These are phyloP conservation scores for Dryadomyces sulphureus DNA, from an alignment of 2,329 filamentous ascomycete species.

Conservation along the genomic window DNA sequence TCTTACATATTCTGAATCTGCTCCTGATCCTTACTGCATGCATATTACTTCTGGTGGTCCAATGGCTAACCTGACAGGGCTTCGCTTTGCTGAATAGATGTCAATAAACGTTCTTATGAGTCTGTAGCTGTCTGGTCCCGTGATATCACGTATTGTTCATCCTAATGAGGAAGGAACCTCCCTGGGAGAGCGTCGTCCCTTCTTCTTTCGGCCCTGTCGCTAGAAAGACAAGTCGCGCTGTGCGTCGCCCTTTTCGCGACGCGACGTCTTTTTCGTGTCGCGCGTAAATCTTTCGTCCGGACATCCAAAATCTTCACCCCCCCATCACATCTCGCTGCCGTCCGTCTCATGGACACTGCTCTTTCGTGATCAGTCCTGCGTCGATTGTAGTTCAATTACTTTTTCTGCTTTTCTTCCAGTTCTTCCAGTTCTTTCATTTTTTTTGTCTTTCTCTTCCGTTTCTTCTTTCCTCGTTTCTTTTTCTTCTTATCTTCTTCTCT, in stretches of 20 bases:
- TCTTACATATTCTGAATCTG: slow-evolving; percentile 81
- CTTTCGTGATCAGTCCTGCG: too few species aligned
- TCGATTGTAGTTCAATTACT: too few species aligned
- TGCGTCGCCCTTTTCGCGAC: too few species aligned
- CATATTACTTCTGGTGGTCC: too few species aligned
- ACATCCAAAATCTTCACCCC: neutral
- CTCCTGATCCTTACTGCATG: too few species aligned
- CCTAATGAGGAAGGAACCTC: neutral
- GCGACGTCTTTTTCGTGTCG: neutral
- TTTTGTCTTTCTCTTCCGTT: neutral
- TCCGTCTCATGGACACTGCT: too few species aligned
- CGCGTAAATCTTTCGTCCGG: neutral
- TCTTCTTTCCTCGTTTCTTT: neutral
- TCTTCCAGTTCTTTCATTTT: neutral
- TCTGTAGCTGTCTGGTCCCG: too few species aligned
- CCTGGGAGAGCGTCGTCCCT: neutral
- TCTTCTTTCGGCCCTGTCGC: neutral
- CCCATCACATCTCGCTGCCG: neutral
- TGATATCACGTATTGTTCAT: too few species aligned
- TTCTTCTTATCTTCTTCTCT: neutral
- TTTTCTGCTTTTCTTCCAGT: neutral
- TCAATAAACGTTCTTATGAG: too few species aligned
- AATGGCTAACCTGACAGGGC: too few species aligned
- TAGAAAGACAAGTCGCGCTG: neutral
- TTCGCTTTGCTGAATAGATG: too few species aligned